phyloP scores from a whole-genome alignment of 495 filamentous ascomycete species.

The Lophiostoma macrostomum region DNA sequence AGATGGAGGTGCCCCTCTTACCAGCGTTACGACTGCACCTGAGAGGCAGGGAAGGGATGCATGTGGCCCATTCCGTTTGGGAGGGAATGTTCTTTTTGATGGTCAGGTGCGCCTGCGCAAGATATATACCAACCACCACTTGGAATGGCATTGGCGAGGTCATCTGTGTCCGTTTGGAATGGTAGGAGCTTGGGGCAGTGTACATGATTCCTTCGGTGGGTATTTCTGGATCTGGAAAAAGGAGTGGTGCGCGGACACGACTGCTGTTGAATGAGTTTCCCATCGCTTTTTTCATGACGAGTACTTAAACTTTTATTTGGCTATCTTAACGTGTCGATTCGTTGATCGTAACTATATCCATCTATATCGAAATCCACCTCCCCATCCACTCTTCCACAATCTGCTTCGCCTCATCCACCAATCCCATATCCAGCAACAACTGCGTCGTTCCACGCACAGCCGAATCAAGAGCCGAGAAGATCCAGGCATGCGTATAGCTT shows the following conservation, averaged over 20 bases:
- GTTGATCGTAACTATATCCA: background rate
- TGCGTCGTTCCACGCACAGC: conserved; percentile 64
- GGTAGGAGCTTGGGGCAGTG: conserved; percentile 3
- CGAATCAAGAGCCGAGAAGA: conserved; percentile 63
- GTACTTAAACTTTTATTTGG: no score
- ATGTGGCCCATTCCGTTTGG: background rate
- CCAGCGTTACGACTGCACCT: background rate
- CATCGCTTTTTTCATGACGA: no score
- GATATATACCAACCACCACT: background rate
- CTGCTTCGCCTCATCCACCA: conserved; percentile 68
- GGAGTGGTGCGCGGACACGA: conserved; percentile 6
- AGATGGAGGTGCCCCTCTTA: background rate
- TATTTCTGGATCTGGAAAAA: conserved; percentile 16
- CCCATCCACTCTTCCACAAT: conserved; percentile 67
- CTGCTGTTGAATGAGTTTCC: no score
- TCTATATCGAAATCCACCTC: conserved; percentile 49
- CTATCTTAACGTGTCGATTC: no score
- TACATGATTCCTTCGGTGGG: background rate
- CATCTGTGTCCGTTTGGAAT: background rate
- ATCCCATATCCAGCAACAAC: conserved; percentile 61
- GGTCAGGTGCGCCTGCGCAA: background rate
- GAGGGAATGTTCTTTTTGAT: background rate
- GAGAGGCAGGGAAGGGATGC: background rate
- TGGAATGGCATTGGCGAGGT: background rate
- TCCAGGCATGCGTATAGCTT: conserved; percentile 73